Evolutionary conservation across 163 green algal species (phyloP).

Genomic region (Chlamydomonas reinhardtii): DNA sequence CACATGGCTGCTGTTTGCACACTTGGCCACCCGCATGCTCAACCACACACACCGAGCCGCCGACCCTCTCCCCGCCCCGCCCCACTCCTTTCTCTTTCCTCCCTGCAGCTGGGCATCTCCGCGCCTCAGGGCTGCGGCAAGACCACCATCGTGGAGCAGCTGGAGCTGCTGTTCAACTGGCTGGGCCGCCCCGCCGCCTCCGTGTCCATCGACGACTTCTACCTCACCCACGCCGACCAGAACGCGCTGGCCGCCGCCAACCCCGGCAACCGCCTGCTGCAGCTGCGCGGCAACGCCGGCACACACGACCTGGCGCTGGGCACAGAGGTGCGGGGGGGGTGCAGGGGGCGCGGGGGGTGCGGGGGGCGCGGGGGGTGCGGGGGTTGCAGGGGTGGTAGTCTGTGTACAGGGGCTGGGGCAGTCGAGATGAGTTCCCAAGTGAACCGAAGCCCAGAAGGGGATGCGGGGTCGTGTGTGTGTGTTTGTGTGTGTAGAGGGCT

Average conservation of each 20-base stretch:
- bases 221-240: constrained; percentile 86
- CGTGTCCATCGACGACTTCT: constrained; percentile 99
- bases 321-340: not conserved
- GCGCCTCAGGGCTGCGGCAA: constrained; percentile 99
- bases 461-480: too few species aligned
- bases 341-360: too few species aligned
- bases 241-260: constrained; percentile 72
- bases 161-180: constrained; percentile 86
- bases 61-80: not conserved
- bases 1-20: too few species aligned
- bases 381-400: too few species aligned
- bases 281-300: constrained; percentile 94
- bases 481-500: too few species aligned
- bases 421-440: too few species aligned
- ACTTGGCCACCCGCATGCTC: too few species aligned
- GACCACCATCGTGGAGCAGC: constrained; percentile 93
- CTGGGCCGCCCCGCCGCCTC: constrained; percentile 71
- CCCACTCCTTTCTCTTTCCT: not conserved
- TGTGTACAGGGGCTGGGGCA: too few species aligned
- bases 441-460: too few species aligned
- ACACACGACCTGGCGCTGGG: constrained; percentile 94
- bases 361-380: too few species aligned
- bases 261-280: constrained; percentile 86
- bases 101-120: constrained; percentile 91
- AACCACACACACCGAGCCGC: too few species aligned